Evolutionary conservation across 768 basidiomycete genomes (phyloP), one percentile per base, ranked within the genome.

Genomic region (Naematelia encephala): DNA sequence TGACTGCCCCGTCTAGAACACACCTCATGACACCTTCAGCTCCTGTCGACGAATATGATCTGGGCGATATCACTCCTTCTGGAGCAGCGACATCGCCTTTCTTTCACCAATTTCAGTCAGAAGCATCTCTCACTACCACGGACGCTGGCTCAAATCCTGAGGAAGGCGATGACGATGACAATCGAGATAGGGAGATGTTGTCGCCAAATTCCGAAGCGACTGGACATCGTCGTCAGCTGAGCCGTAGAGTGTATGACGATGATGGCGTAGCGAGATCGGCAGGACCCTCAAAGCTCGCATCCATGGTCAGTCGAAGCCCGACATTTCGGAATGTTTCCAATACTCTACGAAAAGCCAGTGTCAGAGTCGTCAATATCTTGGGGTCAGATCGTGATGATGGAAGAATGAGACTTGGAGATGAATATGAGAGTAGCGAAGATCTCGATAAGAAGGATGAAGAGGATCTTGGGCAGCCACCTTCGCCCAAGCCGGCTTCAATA

Each of bases 281-380:
- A 16, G 48, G 46, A 16, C 44, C 60, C 1, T 19, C 45, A 12
- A 45, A 57, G 19, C 30, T 65, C n/a, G 63, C 60, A 21, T 44
- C 34, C 3, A 30, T 44, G 19, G 46, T 66, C 10, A 39, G 47
- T 5, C 62, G 70, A 42, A 52, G 53, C n/a, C 60, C 63, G 14
- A 72, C 70, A 8, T 54, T 72, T 10, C 42, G 66, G n/a, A 57
- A 48, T 16, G 66, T 69, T 3, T 63, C 64, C 8, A 59, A 56
- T 14, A 70, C 66, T 2, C 34, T 73, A 4, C 49, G 71, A 19
- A 62, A 66, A 48, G 71, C 67, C 11, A 73, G 71, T 45, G 56
- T 66, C 19, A 22, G 67, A 26, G 66, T 73, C 8, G 66, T 67
- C 19, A 69, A 67, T 49, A 62, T 68, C 26, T 62, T 64, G 56